A percentile compares a stretch with the other conserved stretches of the same genome.
These are phyloP conservation scores for Blepharisma japonicum DNA, from an alignment of 73 alveolate species.

Conservation along the genomic window DNA sequence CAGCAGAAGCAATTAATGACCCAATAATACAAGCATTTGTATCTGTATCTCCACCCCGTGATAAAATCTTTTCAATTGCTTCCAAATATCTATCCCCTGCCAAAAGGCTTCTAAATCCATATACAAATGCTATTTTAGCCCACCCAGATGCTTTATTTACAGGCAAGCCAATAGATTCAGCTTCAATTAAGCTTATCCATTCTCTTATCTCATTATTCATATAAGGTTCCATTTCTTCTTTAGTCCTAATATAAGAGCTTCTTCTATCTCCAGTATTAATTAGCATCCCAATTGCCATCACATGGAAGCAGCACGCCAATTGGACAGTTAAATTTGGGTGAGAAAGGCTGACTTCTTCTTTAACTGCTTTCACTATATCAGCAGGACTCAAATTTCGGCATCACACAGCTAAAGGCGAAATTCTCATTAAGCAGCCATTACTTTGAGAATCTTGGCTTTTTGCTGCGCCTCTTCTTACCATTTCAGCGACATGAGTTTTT, in stretches of 20 bases:
- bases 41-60: constrained; percentile 69
- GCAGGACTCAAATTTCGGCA: constrained; percentile 29
- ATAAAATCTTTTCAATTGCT: constrained; percentile 30
- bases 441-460: constrained; percentile 38
- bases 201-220: not conserved
- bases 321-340: constrained; percentile 37
- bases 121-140: constrained; percentile 40
- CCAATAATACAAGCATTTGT: constrained; percentile 74
- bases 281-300: constrained; percentile 30
- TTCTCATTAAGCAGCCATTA: constrained; percentile 67
- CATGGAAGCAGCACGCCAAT: constrained; percentile 30
- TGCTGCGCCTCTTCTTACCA: constrained; percentile 26
- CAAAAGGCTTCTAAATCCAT: constrained; percentile 26
- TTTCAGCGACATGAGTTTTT: constrained; percentile 13
- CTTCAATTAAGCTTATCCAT: constrained; percentile 28
- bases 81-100: not conserved
- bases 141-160: constrained; percentile 31
- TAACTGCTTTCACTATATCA: constrained; percentile 38
- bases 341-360: constrained; percentile 32
- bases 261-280: constrained; percentile 31
- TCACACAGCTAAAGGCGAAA: constrained; percentile 61
- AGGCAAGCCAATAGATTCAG: not conserved
- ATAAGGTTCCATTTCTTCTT: constrained; percentile 4
- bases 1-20: constrained; percentile 57
- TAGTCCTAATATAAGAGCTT: constrained; percentile 6